phyloP scores from a whole-genome alignment of 2,329 filamentous ascomycete genomes.

The Thermomyces lanuginosus region DNA sequence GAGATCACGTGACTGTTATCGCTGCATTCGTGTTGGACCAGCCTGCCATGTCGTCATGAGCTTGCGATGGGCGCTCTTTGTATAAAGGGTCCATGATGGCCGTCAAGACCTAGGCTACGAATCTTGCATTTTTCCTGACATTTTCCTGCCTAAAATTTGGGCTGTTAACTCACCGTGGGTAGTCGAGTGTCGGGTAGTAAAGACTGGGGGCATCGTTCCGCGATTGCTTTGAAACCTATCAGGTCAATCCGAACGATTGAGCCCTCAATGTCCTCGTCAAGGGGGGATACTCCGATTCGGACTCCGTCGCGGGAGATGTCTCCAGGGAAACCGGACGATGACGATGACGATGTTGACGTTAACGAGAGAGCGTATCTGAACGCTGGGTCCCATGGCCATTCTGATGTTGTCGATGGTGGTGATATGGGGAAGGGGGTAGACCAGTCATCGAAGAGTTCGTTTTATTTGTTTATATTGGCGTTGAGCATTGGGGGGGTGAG shows the following conservation, averaged over 20 bases:
- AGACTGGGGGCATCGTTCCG: too few relatives aligned
- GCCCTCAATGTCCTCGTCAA: constrained; percentile 3
- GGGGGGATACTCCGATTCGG: constrained; percentile 6
- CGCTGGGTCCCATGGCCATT: constrained; percentile 3
- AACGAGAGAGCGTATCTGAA: not conserved
- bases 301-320: constrained; percentile 18
- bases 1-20: too few relatives aligned
- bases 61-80: too few relatives aligned
- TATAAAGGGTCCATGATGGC: too few relatives aligned
- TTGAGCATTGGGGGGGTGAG: constrained; percentile 58
- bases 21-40: too few relatives aligned
- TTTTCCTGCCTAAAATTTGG: not conserved
- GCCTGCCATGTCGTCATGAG: too few relatives aligned
- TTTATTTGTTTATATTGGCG: constrained; percentile 75
- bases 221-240: too few relatives aligned
- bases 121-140: too few relatives aligned
- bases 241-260: too few relatives aligned
- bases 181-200: too few relatives aligned
- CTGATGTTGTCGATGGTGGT: constrained; percentile 8
- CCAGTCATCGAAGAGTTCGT: constrained; percentile 52
- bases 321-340: constrained; percentile 7
- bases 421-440: constrained; percentile 25
- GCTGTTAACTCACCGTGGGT: not conserved
- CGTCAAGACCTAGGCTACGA: too few relatives aligned
- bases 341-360: constrained; percentile 3